Percentiles rank a stretch among this genome's conserved stretches.
These are phyloP conservation scores for Lepidium didymum DNA, from an alignment of 345 rosid genomes.

Conservation along the genomic window DNA sequence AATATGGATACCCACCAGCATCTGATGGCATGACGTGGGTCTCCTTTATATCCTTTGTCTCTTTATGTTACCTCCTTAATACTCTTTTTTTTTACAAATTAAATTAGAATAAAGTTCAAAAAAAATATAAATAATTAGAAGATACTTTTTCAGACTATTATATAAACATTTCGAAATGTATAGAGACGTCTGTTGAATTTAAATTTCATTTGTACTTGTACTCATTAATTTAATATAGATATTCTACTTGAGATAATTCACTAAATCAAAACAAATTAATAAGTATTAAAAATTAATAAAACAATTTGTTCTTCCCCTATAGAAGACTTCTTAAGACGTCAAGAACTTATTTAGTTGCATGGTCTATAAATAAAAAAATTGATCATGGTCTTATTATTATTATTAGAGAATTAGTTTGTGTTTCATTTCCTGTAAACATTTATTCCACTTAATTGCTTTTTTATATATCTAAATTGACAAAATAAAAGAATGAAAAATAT, in stretches of 20 bases:
- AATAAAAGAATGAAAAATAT: too few relatives aligned
- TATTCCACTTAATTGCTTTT: too few relatives aligned
- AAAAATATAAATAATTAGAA: neutral
- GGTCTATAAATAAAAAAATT: too few relatives aligned
- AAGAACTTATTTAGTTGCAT: too few relatives aligned
- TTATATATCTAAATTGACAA: too few relatives aligned
- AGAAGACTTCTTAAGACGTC: too few relatives aligned
- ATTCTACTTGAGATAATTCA: neutral
- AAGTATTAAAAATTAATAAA: too few relatives aligned
- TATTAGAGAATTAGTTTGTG: too few relatives aligned
- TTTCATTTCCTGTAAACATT: too few relatives aligned
- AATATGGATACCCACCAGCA: slow-evolving; percentile 38
- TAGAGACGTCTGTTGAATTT: neutral
- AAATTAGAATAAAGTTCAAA: neutral
- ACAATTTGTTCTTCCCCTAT: too few relatives aligned
- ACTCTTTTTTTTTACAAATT: neutral
- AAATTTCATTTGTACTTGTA: neutral
- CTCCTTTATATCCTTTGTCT: slow-evolving; percentile 21
- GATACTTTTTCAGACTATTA: neutral
- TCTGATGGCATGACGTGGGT: slow-evolving; percentile 11
- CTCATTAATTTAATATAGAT: neutral
- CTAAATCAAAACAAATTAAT: neutral
- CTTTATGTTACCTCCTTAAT: slow-evolving; percentile 19
- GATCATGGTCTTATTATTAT: too few relatives aligned
- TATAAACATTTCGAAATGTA: neutral